phyloP scores from a whole-genome alignment of 768 basidiomycete genomes.

The Suillus spraguei region DNA sequence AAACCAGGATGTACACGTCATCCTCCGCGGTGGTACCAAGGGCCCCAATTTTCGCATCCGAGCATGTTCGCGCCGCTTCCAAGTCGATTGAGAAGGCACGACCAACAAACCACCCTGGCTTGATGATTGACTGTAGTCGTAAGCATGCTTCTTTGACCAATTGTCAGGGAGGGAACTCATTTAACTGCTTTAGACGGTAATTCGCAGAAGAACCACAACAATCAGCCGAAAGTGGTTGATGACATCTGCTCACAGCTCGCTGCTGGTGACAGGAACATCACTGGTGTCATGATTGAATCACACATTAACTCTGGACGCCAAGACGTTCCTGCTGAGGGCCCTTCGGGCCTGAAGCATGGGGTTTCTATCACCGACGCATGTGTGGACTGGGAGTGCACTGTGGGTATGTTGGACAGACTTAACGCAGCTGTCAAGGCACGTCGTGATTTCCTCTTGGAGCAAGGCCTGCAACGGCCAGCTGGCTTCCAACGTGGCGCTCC shows the following conservation, averaged over 20 bases:
- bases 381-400: slow-evolving; percentile 82
- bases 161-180: background rate
- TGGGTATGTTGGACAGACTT: slow-evolving; percentile 71
- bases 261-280: slow-evolving; percentile 70
- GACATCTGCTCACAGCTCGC: slow-evolving; percentile 74
- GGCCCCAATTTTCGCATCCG: slow-evolving; percentile 88
- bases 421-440: slow-evolving; percentile 47
- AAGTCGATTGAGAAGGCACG: slow-evolving; percentile 67
- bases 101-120: slow-evolving; percentile 53
- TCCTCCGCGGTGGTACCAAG: slow-evolving; percentile 88
- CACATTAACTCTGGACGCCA: slow-evolving; percentile 92
- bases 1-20: slow-evolving; percentile 89
- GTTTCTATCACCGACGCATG: slow-evolving; percentile 94
- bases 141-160: slow-evolving; percentile 30
- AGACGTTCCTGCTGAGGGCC: slow-evolving; percentile 79
- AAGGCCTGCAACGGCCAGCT: slow-evolving; percentile 28
- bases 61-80: slow-evolving; percentile 68
- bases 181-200: slow-evolving; percentile 73
- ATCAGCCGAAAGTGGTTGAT: slow-evolving; percentile 82
- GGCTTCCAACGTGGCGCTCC: slow-evolving; percentile 26
- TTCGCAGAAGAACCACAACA: slow-evolving; percentile 92
- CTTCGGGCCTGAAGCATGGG: slow-evolving; percentile 69
- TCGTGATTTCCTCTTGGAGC: slow-evolving; percentile 26
- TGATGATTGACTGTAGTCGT: slow-evolving; percentile 92
- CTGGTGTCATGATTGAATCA: slow-evolving; percentile 97